Conservation (phyloP, 208 protist genomes). For the Acanthamoeba sp. region DNA sequence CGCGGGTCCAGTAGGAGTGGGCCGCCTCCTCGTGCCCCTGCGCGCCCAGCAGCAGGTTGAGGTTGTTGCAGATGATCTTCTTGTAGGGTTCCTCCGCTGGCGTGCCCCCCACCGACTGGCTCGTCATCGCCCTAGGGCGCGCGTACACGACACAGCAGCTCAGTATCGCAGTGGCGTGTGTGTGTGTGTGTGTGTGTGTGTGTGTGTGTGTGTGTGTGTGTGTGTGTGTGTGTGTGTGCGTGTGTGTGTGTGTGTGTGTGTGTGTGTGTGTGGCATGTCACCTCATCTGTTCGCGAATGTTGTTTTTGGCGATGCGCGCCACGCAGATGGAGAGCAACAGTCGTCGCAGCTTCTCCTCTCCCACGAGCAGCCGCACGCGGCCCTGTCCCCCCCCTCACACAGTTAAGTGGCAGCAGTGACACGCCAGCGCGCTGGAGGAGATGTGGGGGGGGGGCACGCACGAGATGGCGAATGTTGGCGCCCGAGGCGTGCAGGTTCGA, state of each 20-base stretch:
- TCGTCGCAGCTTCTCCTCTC: not conserved
- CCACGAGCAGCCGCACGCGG: not conserved
- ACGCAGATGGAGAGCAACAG: conserved; percentile 33
- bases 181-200: not conserved
- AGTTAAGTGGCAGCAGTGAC: no score
- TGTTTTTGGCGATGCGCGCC: conserved; percentile 39
- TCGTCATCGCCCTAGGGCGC: not conserved
- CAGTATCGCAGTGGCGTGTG: not conserved
- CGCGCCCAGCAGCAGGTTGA: conserved; percentile 14
- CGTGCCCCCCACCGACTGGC: not conserved
- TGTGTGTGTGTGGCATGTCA: not conserved
- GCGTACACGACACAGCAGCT: not conserved
- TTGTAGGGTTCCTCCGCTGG: conserved; percentile 31
- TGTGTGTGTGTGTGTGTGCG: no score
- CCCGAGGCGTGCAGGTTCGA: conserved; percentile 1
- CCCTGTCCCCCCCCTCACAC: no score
- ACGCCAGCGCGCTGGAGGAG: not conserved
- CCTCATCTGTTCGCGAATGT: conserved; percentile 54
- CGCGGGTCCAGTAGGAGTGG: not conserved
- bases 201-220: no score
- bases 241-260: not conserved
- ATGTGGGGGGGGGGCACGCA: not conserved
- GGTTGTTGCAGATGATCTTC: conserved; percentile 16
- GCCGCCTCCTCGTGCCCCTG: not conserved
- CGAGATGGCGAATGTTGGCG: conserved; percentile 34